phyloP scores from a whole-genome alignment of 192 early-diverging fungal species.

The Entomortierella chlamydospora region DNA sequence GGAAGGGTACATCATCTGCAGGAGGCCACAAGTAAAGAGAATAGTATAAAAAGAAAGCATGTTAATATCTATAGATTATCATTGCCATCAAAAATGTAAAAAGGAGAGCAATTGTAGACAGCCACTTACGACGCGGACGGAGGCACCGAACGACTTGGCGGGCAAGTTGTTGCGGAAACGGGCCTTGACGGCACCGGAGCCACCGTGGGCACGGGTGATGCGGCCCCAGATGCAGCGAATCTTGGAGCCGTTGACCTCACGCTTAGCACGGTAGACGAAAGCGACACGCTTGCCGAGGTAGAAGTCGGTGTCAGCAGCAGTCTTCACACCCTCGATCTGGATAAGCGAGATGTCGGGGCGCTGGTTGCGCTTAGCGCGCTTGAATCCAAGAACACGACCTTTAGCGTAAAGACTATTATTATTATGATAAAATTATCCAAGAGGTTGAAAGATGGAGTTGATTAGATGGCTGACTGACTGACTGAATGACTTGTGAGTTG shows the following conservation, averaged over 20 bases:
- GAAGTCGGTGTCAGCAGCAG: constrained; percentile 91
- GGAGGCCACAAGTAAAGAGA: background rate
- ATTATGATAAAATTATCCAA: constrained; percentile 3
- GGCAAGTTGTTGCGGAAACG: constrained; percentile 98
- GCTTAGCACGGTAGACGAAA: constrained; percentile 95
- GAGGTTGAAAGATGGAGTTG: background rate
- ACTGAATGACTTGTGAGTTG: background rate
- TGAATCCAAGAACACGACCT: constrained; percentile 95
- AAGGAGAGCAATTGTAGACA: background rate
- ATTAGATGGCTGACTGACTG: background rate
- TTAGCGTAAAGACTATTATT: constrained; percentile 99
- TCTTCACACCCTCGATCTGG: constrained; percentile 93
- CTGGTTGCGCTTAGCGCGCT: constrained; percentile 93
- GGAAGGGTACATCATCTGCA: constrained; percentile 58
- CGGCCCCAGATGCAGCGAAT: constrained; percentile 99
- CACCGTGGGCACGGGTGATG: constrained; percentile 95
- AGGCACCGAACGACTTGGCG: constrained; percentile 91
- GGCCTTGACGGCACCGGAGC: constrained; percentile 95
- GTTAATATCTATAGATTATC: background rate
- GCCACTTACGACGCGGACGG: constrained; percentile 92
- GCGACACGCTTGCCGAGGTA: constrained; percentile 99
- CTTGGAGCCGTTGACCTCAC: constrained; percentile 87
- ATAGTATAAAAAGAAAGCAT: background rate
- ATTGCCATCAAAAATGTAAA: background rate
- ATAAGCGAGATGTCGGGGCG: constrained; percentile 91